Evolutionary conservation across 2,329 filamentous ascomycete genomes (phyloP).

Genomic region (Penicillium sp.): DNA sequence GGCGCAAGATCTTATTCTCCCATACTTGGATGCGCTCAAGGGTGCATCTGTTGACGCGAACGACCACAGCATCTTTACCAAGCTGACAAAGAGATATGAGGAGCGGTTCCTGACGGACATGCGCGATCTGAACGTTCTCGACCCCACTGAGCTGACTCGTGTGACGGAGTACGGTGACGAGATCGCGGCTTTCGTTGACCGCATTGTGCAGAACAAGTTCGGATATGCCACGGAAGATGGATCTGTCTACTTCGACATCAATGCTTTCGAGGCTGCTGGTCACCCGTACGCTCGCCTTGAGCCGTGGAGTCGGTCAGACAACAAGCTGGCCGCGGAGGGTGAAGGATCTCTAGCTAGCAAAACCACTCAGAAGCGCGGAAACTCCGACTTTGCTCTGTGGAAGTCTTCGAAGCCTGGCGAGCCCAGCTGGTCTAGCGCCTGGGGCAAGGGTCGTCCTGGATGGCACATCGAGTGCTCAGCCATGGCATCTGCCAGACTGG

Average conservation of each 20-base stretch:
- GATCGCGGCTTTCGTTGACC: constrained; percentile 82
- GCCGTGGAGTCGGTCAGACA: constrained; percentile 82
- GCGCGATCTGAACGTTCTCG: constrained; percentile 78
- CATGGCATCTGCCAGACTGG: constrained; percentile 89
- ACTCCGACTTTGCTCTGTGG: constrained; percentile 90
- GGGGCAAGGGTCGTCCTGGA: constrained; percentile 84
- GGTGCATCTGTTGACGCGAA: constrained; percentile 59
- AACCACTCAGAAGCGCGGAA: constrained; percentile 67
- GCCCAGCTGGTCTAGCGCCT: constrained; percentile 83
- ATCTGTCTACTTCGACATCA: constrained; percentile 92
- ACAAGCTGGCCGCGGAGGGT: constrained; percentile 80
- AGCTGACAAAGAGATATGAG: constrained; percentile 83
- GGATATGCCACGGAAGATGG: constrained; percentile 75
- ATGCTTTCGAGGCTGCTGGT: constrained; percentile 78
- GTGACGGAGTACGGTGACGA: constrained; percentile 92
- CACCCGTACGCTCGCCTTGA: constrained; percentile 84
- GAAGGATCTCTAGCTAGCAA: constrained; percentile 74
- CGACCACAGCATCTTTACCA: constrained; percentile 78
- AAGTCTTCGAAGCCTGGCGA: constrained; percentile 91
- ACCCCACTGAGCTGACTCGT: constrained; percentile 78
- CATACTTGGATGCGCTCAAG: constrained; percentile 72
- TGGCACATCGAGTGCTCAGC: constrained; percentile 98
- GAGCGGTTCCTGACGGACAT: constrained; percentile 87
- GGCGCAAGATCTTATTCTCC: constrained; percentile 70
- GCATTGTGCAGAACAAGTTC: constrained; percentile 80